Conservation (phyloP, 2,329 filamentous ascomycete genomes). For the Neodidymelliopsis sp. region DNA sequence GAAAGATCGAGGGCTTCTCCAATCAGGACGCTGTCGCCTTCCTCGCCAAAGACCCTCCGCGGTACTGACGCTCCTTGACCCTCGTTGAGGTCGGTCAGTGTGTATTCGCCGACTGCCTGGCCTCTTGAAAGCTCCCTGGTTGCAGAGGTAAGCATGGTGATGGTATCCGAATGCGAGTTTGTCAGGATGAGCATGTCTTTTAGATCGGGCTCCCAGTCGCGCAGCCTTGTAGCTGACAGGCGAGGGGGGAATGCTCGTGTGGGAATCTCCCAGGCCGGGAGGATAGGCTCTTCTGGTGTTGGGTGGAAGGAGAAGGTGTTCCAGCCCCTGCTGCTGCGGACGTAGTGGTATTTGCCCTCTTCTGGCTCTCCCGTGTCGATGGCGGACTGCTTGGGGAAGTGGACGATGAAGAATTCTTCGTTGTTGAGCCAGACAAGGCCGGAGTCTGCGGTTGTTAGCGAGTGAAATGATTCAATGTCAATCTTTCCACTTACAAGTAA, state of each 20-base stretch:
- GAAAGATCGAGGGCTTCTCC: slow-evolving; percentile 87
- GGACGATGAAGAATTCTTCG: slow-evolving; percentile 79
- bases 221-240: slow-evolving; percentile 78
- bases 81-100: slow-evolving; percentile 77
- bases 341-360: slow-evolving; percentile 74
- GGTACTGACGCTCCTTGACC: slow-evolving; percentile 73
- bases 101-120: slow-evolving; percentile 72
- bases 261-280: slow-evolving; percentile 55
- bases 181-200: slow-evolving; percentile 83
- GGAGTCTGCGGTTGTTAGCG: slow-evolving; percentile 64
- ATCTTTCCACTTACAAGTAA: slow-evolving; percentile 75
- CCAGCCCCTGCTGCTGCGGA: slow-evolving; percentile 70
- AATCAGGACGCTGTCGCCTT: slow-evolving; percentile 77
- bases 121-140: slow-evolving; percentile 70
- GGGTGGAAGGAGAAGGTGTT: slow-evolving; percentile 75
- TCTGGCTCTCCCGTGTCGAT: slow-evolving; percentile 56
- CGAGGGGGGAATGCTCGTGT: slow-evolving; percentile 70
- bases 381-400: slow-evolving; percentile 57
- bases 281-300: slow-evolving; percentile 63
- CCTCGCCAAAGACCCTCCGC: slow-evolving; percentile 34
- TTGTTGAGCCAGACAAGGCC: slow-evolving; percentile 90
- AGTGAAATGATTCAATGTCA: neutral
- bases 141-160: slow-evolving; percentile 79
- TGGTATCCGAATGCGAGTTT: slow-evolving; percentile 79
- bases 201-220: slow-evolving; percentile 80